Percentiles rank a stretch among this genome's conserved stretches.
Conservation (phyloP, 768 basidiomycete species). For the Tulasnella sp. region DNA sequence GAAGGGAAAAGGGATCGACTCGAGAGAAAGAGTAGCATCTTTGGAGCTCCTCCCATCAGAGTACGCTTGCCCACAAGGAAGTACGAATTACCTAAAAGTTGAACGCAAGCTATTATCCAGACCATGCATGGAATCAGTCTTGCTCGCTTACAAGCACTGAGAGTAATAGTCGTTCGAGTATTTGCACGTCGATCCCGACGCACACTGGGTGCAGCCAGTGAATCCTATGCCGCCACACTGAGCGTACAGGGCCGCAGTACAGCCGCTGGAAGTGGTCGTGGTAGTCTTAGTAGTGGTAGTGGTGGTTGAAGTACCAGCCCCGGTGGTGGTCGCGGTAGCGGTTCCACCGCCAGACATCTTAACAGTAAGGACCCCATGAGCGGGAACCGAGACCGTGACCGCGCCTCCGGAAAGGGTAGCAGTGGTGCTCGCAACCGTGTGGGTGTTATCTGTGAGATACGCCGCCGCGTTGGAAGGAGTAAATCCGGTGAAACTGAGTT, state of each 20-base stretch:
- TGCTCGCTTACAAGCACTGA: neutral
- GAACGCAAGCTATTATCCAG: too few species aligned
- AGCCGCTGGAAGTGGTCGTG: neutral
- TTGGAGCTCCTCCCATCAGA: too few species aligned
- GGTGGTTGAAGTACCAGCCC: neutral
- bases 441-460: neutral
- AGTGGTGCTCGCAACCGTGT: neutral
- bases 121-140: too few species aligned
- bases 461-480: neutral
- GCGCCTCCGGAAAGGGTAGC: neutral
- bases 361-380: neutral
- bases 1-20: too few species aligned
- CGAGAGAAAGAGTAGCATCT: too few species aligned
- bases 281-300: neutral
- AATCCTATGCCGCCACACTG: conserved; percentile 13
- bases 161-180: conserved; percentile 1
- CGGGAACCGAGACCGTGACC: neutral
- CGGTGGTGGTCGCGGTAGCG: neutral
- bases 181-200: conserved; percentile 22
- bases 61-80: too few species aligned
- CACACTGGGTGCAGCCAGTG: conserved; percentile 21
- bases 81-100: too few species aligned
- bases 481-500: neutral
- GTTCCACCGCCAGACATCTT: neutral
- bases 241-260: neutral